These are phyloP conservation scores for Pichia sp. DNA, from an alignment of 1,139 yeast species.

Conservation along the genomic window DNA sequence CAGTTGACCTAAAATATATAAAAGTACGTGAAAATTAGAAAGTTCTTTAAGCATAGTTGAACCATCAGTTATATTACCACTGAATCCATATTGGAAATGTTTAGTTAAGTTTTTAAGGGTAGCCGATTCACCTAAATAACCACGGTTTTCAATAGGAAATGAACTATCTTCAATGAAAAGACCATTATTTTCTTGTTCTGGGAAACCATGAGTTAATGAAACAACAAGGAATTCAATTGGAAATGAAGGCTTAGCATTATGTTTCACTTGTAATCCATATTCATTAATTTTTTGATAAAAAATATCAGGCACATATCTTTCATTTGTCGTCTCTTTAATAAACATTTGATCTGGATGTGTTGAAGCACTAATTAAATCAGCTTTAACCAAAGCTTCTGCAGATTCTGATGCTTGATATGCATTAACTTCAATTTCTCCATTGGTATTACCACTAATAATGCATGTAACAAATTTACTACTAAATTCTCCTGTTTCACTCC, in stretches of 20 bases:
- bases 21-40: background rate
- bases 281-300: constrained; percentile 81
- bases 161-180: constrained; percentile 35
- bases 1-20: background rate
- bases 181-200: constrained; percentile 45
- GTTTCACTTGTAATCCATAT: constrained; percentile 79
- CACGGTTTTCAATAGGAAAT: constrained; percentile 77
- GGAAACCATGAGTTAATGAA: constrained; percentile 90
- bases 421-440: constrained; percentile 85
- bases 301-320: constrained; percentile 89
- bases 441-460: constrained; percentile 77
- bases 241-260: constrained; percentile 90
- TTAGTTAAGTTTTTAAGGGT: background rate
- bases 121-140: constrained; percentile 47
- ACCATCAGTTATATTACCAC: background rate
- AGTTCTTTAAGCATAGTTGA: background rate
- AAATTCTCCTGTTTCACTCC: constrained; percentile 59
- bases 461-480: constrained; percentile 93
- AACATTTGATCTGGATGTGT: constrained; percentile 87
- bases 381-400: constrained; percentile 83
- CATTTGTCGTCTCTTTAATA: constrained; percentile 62
- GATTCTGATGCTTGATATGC: constrained; percentile 84
- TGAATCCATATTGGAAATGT: background rate
- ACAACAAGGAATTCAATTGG: constrained; percentile 91
- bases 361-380: constrained; percentile 80